Percentiles rank a stretch among this genome's conserved stretches.
These are phyloP conservation scores for Tetradesmus lagerheimii DNA, from an alignment of 139 green algal species.

Conservation along the genomic window DNA sequence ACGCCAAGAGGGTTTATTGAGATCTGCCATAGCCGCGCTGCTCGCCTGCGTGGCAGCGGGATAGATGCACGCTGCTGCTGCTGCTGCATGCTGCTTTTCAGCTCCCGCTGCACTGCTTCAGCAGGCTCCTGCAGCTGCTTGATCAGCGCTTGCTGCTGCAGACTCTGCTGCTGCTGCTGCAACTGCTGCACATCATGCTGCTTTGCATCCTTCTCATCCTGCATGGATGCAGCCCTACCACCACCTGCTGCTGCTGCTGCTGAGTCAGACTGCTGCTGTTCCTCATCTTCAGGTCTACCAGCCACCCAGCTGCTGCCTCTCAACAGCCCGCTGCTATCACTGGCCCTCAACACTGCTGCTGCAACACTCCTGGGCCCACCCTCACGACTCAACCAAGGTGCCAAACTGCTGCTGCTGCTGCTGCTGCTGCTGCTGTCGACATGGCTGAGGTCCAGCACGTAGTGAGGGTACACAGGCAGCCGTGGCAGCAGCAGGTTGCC, in stretches of 20 bases:
- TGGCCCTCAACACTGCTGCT: constrained; percentile 51
- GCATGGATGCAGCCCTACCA: background rate
- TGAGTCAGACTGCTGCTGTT: background rate
- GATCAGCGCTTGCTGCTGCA: constrained; percentile 3
- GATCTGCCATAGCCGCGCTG: constrained; percentile 11
- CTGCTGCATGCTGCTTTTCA: constrained; percentile 19
- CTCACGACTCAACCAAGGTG: constrained; percentile 59
- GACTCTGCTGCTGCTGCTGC: background rate
- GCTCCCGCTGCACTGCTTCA: background rate
- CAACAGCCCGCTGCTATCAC: constrained; percentile 63
- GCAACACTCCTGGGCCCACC: constrained; percentile 55
- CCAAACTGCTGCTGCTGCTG: constrained; percentile 27
- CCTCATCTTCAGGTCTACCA: constrained; percentile 21
- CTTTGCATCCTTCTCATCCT: background rate
- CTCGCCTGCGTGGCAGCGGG: background rate
- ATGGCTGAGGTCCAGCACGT: constrained; percentile 44
- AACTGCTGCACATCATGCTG: background rate
- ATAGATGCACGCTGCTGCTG: background rate
- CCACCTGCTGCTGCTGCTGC: constrained; percentile 1
- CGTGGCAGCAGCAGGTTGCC: constrained; percentile 83
- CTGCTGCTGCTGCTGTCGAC: constrained; percentile 22
- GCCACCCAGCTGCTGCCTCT: constrained; percentile 69
- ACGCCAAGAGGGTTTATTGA: background rate
- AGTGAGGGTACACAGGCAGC: constrained; percentile 83
- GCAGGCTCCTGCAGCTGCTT: constrained; percentile 34